A percentile compares a stretch with the other conserved stretches of the same genome.
phyloP scores from a whole-genome alignment of 73 alveolate genomes.

The Paramecium sonneborni region DNA sequence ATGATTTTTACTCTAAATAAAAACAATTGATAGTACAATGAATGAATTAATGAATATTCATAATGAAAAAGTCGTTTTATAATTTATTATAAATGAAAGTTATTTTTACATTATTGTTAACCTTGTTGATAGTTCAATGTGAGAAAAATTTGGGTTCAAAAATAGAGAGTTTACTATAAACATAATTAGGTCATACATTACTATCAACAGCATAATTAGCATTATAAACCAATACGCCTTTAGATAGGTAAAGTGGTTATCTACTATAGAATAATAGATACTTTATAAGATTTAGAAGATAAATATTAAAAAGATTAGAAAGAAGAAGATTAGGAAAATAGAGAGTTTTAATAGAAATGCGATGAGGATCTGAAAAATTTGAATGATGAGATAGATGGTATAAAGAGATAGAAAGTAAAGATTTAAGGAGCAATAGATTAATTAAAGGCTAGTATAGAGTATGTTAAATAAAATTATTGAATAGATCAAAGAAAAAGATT shows the following conservation, averaged over 20 bases:
- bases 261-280: slow-evolving; percentile 32
- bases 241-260: slow-evolving; percentile 25
- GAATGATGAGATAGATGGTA: background rate
- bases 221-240: background rate
- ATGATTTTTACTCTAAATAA: background rate
- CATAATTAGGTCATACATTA: slow-evolving; percentile 31
- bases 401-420: background rate
- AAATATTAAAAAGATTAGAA: slow-evolving; percentile 6
- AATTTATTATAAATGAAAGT: slow-evolving; percentile 34
- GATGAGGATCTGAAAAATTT: background rate
- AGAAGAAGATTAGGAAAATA: slow-evolving; percentile 24
- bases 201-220: background rate
- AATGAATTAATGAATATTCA: background rate
- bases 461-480: background rate
- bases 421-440: slow-evolving; percentile 8
- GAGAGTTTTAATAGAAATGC: slow-evolving; percentile 26
- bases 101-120: background rate
- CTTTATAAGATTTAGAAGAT: slow-evolving; percentile 34
- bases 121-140: background rate
- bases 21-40: slow-evolving; percentile 3
- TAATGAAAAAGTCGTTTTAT: slow-evolving; percentile 41
- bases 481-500: slow-evolving; percentile 14
- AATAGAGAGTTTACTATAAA: background rate
- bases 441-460: background rate
- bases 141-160: background rate